Percentiles rank a stretch among this genome's conserved stretches.
These are phyloP conservation scores for Heliamphora exappendiculata DNA, from an alignment of 148 eudicot species.

Conservation along the genomic window DNA sequence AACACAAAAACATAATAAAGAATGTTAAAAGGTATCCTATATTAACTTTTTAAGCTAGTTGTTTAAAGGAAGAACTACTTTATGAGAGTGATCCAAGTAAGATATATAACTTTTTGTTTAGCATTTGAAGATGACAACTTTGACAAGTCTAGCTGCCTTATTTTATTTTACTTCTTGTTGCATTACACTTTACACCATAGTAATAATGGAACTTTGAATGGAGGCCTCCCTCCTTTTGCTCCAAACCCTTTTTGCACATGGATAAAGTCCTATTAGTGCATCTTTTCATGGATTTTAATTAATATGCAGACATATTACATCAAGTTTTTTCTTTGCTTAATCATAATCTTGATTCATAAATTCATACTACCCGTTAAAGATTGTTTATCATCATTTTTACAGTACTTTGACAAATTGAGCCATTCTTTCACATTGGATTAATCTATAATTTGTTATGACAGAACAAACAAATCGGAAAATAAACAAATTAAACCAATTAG, in stretches of 20 bases:
- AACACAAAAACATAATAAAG: too few species aligned
- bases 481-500: too few species aligned
- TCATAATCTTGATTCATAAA: not conserved
- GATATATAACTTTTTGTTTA: not conserved
- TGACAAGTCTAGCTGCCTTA: not conserved
- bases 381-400: not conserved
- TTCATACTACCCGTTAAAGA: not conserved
- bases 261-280: not conserved
- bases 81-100: not conserved
- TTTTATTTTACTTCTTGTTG: not conserved
- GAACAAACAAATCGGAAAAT: too few species aligned
- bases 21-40: too few species aligned
- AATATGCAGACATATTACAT: not conserved
- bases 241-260: not conserved
- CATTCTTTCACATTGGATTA: not conserved
- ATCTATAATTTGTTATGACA: too few species aligned
- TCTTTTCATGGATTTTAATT: constrained; percentile 2
- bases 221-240: not conserved
- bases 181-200: not conserved
- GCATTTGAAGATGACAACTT: not conserved
- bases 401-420: not conserved
- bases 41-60: not conserved
- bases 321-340: not conserved
- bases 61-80: not conserved
- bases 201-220: constrained; percentile 8